Evolutionary conservation across 768 basidiomycete species (phyloP).

Genomic region (Amanita rubescens): DNA sequence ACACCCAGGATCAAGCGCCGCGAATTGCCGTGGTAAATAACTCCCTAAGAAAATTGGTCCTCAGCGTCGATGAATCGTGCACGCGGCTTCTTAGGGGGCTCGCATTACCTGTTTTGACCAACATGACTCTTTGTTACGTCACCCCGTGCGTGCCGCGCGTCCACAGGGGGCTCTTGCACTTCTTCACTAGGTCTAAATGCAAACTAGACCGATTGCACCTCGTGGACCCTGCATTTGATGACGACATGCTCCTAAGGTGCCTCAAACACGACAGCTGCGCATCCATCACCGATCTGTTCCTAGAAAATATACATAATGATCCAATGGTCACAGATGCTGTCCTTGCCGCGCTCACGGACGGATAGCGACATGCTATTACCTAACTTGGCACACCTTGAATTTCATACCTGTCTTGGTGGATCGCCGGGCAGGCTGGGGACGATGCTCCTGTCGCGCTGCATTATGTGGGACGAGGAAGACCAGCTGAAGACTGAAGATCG

Average conservation of each 20-base stretch:
- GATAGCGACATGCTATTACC: neutral
- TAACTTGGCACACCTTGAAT: neutral
- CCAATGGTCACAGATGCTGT: constrained; percentile 3
- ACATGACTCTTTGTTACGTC: neutral
- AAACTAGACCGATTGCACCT: neutral
- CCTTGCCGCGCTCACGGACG: neutral
- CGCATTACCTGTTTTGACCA: neutral
- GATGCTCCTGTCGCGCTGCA: neutral
- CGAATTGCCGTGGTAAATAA: neutral
- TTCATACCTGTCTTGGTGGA: neutral
- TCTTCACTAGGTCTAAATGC: constrained; percentile 5
- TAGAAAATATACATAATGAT: neutral
- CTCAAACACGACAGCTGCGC: neutral
- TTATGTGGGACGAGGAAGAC: neutral
- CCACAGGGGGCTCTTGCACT: neutral
- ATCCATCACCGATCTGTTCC: neutral
- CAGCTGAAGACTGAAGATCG: neutral
- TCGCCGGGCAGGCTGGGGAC: neutral
- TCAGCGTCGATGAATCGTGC: neutral
- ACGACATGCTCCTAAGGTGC: neutral
- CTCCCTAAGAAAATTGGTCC: neutral
- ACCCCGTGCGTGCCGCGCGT: neutral
- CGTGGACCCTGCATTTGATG: neutral
- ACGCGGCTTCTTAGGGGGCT: neutral
- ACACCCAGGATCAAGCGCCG: neutral